These are phyloP conservation scores for Hymenochaete sp. DNA, from an alignment of 1,284 basidiomycete genomes.

Conservation along the genomic window DNA sequence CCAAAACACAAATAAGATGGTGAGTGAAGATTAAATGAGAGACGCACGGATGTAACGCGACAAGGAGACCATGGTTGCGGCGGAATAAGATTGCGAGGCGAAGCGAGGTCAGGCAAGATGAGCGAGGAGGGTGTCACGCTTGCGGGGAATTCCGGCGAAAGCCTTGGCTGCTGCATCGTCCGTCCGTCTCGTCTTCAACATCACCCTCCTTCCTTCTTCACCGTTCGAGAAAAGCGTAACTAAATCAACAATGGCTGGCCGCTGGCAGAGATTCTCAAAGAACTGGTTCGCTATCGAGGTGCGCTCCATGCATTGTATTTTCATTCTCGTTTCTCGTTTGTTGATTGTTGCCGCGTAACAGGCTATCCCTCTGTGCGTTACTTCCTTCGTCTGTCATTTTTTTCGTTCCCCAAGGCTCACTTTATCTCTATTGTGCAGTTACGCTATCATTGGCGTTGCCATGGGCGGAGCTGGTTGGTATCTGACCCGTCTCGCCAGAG, in stretches of 20 bases:
- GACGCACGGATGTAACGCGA: slow-evolving; percentile 54
- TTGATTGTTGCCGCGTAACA: slow-evolving; percentile 23
- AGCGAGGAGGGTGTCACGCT: neutral
- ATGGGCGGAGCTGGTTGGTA: slow-evolving; percentile 67
- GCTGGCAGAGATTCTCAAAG: slow-evolving; percentile 41
- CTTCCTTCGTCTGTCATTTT: slow-evolving; percentile 9
- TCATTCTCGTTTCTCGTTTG: neutral
- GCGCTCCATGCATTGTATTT: slow-evolving; percentile 19
- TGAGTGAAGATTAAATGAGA: slow-evolving; percentile 25
- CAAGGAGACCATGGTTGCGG: slow-evolving; percentile 55
- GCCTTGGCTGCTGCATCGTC: neutral
- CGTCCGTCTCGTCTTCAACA: neutral
- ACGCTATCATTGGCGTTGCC: slow-evolving; percentile 59
- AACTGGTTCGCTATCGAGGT: slow-evolving; percentile 82
- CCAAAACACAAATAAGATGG: neutral
- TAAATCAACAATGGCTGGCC: neutral
- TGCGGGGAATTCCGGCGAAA: neutral
- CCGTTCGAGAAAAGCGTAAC: slow-evolving; percentile 13
- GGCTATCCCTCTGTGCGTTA: slow-evolving; percentile 71
- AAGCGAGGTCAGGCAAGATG: neutral
- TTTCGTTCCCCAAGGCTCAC: slow-evolving; percentile 28
- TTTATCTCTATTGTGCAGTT: slow-evolving; percentile 29
- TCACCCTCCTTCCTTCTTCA: neutral
- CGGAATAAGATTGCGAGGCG: neutral
- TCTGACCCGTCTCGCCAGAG: slow-evolving; percentile 57